These are phyloP conservation scores for Kodamaea sp. DNA, from an alignment of 1,139 yeast species.

Conservation along the genomic window DNA sequence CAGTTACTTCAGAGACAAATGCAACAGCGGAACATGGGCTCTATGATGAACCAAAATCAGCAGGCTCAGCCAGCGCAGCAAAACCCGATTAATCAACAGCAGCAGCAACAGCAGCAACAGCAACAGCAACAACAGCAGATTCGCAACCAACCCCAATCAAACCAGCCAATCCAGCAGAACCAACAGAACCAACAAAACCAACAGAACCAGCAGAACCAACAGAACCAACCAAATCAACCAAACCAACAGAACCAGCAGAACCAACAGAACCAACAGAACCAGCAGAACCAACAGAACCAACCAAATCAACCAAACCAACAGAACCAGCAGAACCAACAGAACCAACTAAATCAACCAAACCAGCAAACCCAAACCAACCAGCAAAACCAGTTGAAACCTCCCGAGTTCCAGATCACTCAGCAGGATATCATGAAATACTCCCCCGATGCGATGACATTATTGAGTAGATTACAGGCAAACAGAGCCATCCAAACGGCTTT, in stretches of 20 bases:
- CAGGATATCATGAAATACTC: slow-evolving; percentile 42
- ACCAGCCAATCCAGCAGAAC: slow-evolving; percentile 13
- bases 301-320: slow-evolving; percentile 9
- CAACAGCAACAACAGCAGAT: slow-evolving; percentile 7
- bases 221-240: slow-evolving; percentile 11
- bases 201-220: slow-evolving; percentile 11
- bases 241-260: slow-evolving; percentile 15
- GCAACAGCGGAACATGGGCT: slow-evolving; percentile 20
- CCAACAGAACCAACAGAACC: slow-evolving; percentile 11
- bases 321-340: slow-evolving; percentile 14
- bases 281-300: slow-evolving; percentile 13
- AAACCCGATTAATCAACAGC: slow-evolving; percentile 4
- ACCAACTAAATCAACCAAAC: slow-evolving; percentile 7
- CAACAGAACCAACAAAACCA: slow-evolving; percentile 8
- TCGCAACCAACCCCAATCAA: slow-evolving; percentile 5
- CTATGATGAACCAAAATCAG: slow-evolving; percentile 9
- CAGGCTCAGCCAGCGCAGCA: slow-evolving; percentile 5
- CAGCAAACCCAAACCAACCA: slow-evolving; percentile 11
- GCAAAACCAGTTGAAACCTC: slow-evolving; percentile 24
- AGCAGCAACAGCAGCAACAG: slow-evolving; percentile 7
- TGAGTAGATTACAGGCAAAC: slow-evolving; percentile 37
- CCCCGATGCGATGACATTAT: slow-evolving; percentile 40
- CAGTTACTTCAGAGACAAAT: slow-evolving; percentile 34
- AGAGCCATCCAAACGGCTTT: slow-evolving; percentile 35
- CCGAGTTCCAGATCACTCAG: slow-evolving; percentile 38